These are phyloP conservation scores for Ricinus communis DNA, from an alignment of 345 rosid genomes.

Conservation along the genomic window DNA sequence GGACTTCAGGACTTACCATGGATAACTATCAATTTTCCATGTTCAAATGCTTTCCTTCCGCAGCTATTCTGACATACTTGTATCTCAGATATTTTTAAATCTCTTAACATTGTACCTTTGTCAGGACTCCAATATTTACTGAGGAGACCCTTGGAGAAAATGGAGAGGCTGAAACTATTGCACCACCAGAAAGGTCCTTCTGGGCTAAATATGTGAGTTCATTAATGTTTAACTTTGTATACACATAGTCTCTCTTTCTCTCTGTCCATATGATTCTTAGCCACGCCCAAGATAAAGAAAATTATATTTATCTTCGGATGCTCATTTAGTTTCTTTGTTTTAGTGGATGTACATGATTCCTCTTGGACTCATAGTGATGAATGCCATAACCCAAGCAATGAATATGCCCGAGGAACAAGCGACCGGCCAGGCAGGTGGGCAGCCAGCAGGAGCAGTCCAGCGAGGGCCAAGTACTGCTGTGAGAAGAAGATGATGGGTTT, in stretches of 20 bases:
- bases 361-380: conserved; percentile 85
- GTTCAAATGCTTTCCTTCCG: background rate
- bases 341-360: conserved; percentile 99
- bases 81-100: background rate
- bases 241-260: too few relatives aligned
- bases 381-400: conserved; percentile 91
- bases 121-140: conserved; percentile 72
- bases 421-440: conserved; percentile 46
- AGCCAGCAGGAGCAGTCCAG: conserved; percentile 40
- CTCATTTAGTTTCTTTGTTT: background rate
- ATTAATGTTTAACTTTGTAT: background rate
- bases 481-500: conserved; percentile 55
- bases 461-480: conserved; percentile 49
- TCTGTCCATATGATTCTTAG: background rate
- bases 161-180: conserved; percentile 59
- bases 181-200: conserved; percentile 80
- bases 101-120: background rate
- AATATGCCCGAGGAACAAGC: conserved; percentile 79
- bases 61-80: background rate
- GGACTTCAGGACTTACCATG: too few relatives aligned
- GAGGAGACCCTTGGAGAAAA: conserved; percentile 64
- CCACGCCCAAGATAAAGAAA: background rate
- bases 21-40: background rate
- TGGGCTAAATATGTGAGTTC: conserved; percentile 96
- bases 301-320: conserved; percentile 1